Evolutionary conservation across 2,329 filamentous ascomycete species (phyloP).

Genomic region (Sporothrix curviconia): DNA sequence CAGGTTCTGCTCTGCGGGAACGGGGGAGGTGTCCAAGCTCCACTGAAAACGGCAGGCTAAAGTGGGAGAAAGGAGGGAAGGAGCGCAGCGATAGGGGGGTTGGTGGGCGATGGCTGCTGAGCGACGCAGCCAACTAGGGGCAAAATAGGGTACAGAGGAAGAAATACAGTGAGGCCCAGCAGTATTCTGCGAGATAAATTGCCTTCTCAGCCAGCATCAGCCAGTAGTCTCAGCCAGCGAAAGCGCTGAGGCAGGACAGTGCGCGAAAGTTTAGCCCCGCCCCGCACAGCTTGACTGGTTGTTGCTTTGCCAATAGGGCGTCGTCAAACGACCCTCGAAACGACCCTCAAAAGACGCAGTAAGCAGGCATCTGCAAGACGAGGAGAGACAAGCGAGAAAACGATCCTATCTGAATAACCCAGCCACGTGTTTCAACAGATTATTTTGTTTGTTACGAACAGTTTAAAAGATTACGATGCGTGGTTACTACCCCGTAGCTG

Average conservation of each 20-base stretch:
- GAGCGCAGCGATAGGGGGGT: too few relatives aligned
- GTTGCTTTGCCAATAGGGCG: neutral
- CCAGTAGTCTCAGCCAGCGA: too few relatives aligned
- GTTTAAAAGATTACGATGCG: too few relatives aligned
- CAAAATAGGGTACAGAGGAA: neutral
- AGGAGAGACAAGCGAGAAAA: too few relatives aligned
- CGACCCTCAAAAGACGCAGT: too few relatives aligned
- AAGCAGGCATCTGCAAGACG: too few relatives aligned
- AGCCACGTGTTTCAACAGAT: too few relatives aligned
- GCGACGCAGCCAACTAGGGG: neutral
- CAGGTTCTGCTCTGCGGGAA: neutral
- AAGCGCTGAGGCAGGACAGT: neutral
- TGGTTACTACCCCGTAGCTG: too few relatives aligned
- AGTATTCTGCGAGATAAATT: too few relatives aligned
- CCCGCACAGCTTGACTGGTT: neutral
- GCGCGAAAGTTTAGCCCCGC: neutral
- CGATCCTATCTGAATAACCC: too few relatives aligned
- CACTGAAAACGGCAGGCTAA: conserved; percentile 12
- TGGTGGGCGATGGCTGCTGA: neutral
- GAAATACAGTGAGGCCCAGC: too few relatives aligned
- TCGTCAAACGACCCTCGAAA: neutral
- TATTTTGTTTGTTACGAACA: too few relatives aligned
- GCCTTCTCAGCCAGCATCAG: neutral
- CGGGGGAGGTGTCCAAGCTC: neutral
- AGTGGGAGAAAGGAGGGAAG: conserved; percentile 10